Evolutionary conservation across 1,284 basidiomycete genomes (phyloP), one percentile per base, ranked within the genome.

Genomic region (Pyrrhoderma lamaoense): DNA sequence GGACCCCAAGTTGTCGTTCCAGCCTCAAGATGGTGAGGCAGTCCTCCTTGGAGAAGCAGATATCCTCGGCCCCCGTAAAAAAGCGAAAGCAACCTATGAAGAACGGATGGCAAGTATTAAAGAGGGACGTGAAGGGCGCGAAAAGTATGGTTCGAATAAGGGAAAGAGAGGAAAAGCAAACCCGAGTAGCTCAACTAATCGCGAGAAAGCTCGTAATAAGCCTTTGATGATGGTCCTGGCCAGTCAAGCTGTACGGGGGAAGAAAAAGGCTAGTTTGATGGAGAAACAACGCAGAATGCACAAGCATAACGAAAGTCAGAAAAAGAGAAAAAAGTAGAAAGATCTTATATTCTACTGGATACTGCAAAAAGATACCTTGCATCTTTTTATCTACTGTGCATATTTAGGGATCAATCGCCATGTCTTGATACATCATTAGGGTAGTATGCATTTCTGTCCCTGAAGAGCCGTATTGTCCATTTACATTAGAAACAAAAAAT

Each of bases 11-110:
- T 69, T 73, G 0, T 62, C 71, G 21, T 64, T 70, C 9, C 58
- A 67, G 2, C 65, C 67, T 18, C 69, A 72, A 34, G 70, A 76
- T 53, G 45, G 39, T 14, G 70, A 77, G 34, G 75, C 84, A 51
- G 68, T 73, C 11, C 91, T 95, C 70, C 74, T 96, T 49, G 90
- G 88, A n/a, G 93, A 95, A 62, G 76, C 77, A 55, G 90, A 93
- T 63, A 98, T 99, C 58, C 75, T 98, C 3, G 95, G 96, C 1
- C 90, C 92, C 3, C 82, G 90, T 52, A 99, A 98, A 73, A 96
- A 93, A 70, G 77, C 78, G 27, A 99, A 98, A 68, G 82, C 89
- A 2, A 89, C 92, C 63, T 98, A 99, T 66, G 92, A 92, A 54
- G 95, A 96, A 65, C 85, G 95, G 19, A 82, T 99, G 70, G 93